These are phyloP conservation scores for Chara braunii DNA, from an alignment of 139 green algal species.

Conservation along the genomic window DNA sequence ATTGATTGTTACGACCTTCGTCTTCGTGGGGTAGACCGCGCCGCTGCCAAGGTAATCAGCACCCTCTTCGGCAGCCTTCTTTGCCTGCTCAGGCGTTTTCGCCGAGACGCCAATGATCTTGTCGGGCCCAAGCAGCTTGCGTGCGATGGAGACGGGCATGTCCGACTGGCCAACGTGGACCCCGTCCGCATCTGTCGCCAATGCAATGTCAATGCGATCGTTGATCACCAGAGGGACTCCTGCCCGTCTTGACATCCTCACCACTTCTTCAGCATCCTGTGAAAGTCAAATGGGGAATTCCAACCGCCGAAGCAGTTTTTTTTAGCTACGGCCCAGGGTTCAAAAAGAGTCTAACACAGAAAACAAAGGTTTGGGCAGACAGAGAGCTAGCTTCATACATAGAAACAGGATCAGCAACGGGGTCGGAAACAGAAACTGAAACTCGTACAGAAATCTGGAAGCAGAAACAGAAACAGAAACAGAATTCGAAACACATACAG, in stretches of 20 bases:
- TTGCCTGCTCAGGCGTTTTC: constrained; percentile 63
- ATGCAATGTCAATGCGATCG: constrained; percentile 82
- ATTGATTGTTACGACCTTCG: constrained; percentile 65
- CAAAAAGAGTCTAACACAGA: too few relatives aligned
- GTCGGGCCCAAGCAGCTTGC: constrained; percentile 56
- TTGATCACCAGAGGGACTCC: constrained; percentile 85
- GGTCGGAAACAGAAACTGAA: too few relatives aligned
- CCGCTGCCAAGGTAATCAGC: constrained; percentile 85
- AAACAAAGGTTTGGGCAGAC: too few relatives aligned
- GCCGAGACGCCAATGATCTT: constrained; percentile 77
- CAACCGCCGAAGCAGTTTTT: too few relatives aligned
- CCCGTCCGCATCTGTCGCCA: constrained; percentile 72
- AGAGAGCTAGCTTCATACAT: too few relatives aligned
- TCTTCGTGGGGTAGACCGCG: constrained; percentile 63
- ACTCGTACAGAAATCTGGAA: too few relatives aligned
- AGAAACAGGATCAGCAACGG: too few relatives aligned
- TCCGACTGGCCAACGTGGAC: constrained; percentile 83
- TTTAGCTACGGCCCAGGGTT: too few relatives aligned
- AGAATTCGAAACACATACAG: too few relatives aligned
- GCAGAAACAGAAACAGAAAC: too few relatives aligned
- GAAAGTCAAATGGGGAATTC: too few relatives aligned
- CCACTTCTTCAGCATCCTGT: constrained; percentile 26
- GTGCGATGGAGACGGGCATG: constrained; percentile 53
- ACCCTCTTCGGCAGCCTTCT: constrained; percentile 52
- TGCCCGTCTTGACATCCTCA: constrained; percentile 13